Evolutionary conservation across 73 alveolate species (phyloP), one percentile per base, ranked within the genome.

Genomic region (Symbiodinium pilosum): DNA sequence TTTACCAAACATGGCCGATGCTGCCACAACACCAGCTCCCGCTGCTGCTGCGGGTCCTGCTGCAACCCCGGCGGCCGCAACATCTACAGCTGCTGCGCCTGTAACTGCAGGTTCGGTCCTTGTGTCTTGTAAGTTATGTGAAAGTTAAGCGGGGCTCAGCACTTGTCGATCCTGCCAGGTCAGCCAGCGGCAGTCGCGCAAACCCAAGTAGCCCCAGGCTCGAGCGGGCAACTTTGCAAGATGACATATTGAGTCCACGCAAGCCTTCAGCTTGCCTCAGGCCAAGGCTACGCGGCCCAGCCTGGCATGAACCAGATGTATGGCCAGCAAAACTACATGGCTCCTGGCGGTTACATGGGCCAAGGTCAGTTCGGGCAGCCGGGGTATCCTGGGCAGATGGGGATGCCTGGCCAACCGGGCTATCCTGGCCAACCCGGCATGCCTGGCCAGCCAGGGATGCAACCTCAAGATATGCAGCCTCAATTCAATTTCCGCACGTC

Each of bases 401-500:
- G 84, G 28, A 38, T 52, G 84, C 43, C 43, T 4, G 84, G 56
- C 44, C 36, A 21, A 43, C 93, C 93, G 20, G 88, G 88, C 12
- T 39, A 39, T 21, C 88, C 88, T 34, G 88, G 88, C 14, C 88
- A 81, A 38, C 88, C 88, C 3, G 88, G 88, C 36, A 30, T 30
- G 93, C 81, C 81, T 64, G 81, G 81, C 81, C 71, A 43, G 18
- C 92, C 56, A 11, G 68, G 68, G 11, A 84, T 84, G 75, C 93
- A 41, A 21, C 93, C 93, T 8, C 97, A 91, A 43, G 97, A 91
- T 40, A n/a, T 91, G 88, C 51, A 68, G 32, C 97, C 97, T 54
- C 97, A 91, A 26, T 68, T 91, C 81, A 91, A 91, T 40, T 91
- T 91, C 97, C 97, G 97, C 97, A 91, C 97, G 36, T 69, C 51